Base-by-base conservation (phyloP, 1,139 yeast species). In the Candida sp. region DNA sequence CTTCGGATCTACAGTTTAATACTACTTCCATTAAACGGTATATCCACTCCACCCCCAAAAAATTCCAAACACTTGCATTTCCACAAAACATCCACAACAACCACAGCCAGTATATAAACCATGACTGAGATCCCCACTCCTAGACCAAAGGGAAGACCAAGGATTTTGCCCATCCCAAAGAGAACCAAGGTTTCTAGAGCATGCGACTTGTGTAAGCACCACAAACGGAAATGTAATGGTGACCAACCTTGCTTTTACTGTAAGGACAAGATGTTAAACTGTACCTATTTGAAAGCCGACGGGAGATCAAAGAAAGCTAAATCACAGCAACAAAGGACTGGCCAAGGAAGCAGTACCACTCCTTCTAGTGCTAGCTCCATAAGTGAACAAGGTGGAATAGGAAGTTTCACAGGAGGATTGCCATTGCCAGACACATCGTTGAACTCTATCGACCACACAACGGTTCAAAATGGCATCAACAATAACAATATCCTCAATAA, bases 121-220 rank as follows among this genome's bases (percentile, higher is more conserved):
- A 44, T 44, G 46, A 17, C 27, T 23, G 41, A 44, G 17, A 26
- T 17, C 22, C 45, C 45, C 22, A 22, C 26, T 25, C 39, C 44
- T 44, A 42, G 58, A 42, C 56, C 58, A 11, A 54, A 54, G 34
- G 58, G 58, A 22, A 38, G 58, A 42, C 58, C 58, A 25, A 42
- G 56, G 42, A 47, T 51, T 9, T 48, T 54, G 23, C 58, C 55
- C 1, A 34, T 53, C 11, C 31, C 55, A 3, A 37, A 57, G 38
- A 43, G 72, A 42, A 66, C 66, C 42, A 69, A 68, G 50, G 73
- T 71, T 9, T 70, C 77, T 1, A 63, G 70, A 27, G 80, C 80
- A 34, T 74, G 80, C 57, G 76, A 72, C 53, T 60, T 60, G 37
- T 74, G 80, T 55, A 73, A 73, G 57, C 45, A 37, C 30, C 47